Evolutionary conservation across 805 yeast species (phyloP).

Genomic region (Barnettozyma sucrosica): DNA sequence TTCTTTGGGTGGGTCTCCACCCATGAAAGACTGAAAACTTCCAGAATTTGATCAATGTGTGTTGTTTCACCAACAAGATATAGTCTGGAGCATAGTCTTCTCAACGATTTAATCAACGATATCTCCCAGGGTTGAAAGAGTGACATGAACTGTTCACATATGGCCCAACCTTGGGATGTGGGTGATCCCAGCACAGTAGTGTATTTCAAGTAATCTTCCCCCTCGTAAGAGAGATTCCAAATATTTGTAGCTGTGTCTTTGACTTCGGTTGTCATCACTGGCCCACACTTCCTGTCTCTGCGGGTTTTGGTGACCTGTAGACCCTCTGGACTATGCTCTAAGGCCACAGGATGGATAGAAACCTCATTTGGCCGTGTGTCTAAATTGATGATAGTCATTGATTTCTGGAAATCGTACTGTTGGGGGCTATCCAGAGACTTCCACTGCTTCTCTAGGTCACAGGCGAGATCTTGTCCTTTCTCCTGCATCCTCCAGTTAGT

Average conservation of each 20-base stretch:
- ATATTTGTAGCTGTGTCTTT: conserved; percentile 28
- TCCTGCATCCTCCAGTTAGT: not conserved
- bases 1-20: conserved; percentile 39
- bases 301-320: not conserved
- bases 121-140: conserved; percentile 39
- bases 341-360: not conserved
- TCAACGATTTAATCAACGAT: conserved; percentile 51
- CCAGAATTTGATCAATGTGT: conserved; percentile 68
- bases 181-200: conserved; percentile 36
- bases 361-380: not conserved
- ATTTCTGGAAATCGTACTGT: not conserved
- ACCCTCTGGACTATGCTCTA: not conserved
- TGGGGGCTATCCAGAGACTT: not conserved
- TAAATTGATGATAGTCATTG: not conserved
- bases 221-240: conserved; percentile 27
- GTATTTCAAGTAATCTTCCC: conserved; percentile 35
- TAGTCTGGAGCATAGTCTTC: conserved; percentile 57
- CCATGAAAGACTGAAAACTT: conserved; percentile 65
- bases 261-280: not conserved
- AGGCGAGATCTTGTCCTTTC: not conserved
- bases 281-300: not conserved
- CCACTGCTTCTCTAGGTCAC: not conserved
- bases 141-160: conserved; percentile 33
- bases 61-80: conserved; percentile 80
- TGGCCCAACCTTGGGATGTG: conserved; percentile 11